Base-by-base conservation (phyloP, 148 eudicot species). In the Silene conica region DNA sequence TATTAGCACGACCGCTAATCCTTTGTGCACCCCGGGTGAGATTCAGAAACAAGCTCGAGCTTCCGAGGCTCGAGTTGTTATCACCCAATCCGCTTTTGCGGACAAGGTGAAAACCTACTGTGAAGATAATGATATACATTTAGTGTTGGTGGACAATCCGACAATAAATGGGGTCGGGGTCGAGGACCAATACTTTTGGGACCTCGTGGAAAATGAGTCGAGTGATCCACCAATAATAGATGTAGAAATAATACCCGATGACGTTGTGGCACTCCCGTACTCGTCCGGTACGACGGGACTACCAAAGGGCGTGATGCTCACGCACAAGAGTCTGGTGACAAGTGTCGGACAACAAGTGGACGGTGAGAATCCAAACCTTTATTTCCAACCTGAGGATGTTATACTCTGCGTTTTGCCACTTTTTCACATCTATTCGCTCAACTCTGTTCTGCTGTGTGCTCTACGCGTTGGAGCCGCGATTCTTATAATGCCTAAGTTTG, bases 281-380 rank as follows among this genome's bases (percentile, higher is more conserved):
- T 93, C 98, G 0, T 93, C 98, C 0, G 98, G 98, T 6, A 93
- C 98, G 12, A 93, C 98, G 0, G 96, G 98, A 0, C 80, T 93
- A 13, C 96, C 98, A 2, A 93, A 93, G 73, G 98, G 98, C 14
- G 98, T 93, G 78, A 79, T 90, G 74, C 72, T 93, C 72, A 90
- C 96, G 11, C 98, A 93, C 87, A 85, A 85, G 70, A 83, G 90
- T 34, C 71, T 90, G 8, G 86, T 90, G 34, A 87, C 98, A 4
- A 86, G 93, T 43, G 90, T 93, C 16, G 91, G 88, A 0, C 98
- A 93, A 71, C 96, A 90, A 72, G 98, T 92, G 0, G 98, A 93
- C 20, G 98, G 98, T 0, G 98, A 90, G 5, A 93, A 93, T 50
- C 98, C 98, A 1, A 93, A 93, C 71, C 62, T 93, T 19, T 80